phyloP scores from a whole-genome alignment of 1,139 yeast genomes.

The Yamadazyma membranifaciens region DNA sequence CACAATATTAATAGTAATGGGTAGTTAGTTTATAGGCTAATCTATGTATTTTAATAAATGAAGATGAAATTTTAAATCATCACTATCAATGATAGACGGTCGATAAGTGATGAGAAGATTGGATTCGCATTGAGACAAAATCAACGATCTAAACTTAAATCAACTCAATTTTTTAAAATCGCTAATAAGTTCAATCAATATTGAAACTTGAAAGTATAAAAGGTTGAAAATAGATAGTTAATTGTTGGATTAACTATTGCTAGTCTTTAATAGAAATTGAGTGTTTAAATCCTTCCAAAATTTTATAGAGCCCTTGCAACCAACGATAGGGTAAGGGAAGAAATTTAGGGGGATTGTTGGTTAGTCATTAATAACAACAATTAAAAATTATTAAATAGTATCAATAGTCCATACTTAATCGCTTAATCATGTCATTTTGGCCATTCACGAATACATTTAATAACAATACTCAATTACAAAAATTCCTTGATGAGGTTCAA shows the following conservation, averaged over 20 bases:
- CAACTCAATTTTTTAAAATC: too few relatives aligned
- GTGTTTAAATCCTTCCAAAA: too few relatives aligned
- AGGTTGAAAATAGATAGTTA: background rate
- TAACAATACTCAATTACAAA: constrained; percentile 41
- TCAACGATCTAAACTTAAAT: constrained; percentile 3
- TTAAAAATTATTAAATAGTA: too few relatives aligned
- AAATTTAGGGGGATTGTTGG: background rate
- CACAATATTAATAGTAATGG: too few relatives aligned
- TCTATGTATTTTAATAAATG: background rate
- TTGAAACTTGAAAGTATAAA: background rate
- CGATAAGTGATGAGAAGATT: too few relatives aligned
- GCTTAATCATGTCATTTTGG: constrained; percentile 43
- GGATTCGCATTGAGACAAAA: background rate
- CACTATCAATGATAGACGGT: too few relatives aligned
- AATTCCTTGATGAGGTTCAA: constrained; percentile 38
- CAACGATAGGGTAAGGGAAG: background rate
- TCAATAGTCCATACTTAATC: too few relatives aligned
- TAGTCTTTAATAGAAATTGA: too few relatives aligned
- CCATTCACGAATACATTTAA: constrained; percentile 44
- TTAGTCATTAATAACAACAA: too few relatives aligned
- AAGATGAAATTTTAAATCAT: background rate
- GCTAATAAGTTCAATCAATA: too few relatives aligned
- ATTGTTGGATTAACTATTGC: background rate
- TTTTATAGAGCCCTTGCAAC: too few relatives aligned
- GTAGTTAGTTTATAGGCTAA: background rate